Conservation (phyloP, 176 grass and related monocot genomes). For the Cymbopogon citratus region DNA sequence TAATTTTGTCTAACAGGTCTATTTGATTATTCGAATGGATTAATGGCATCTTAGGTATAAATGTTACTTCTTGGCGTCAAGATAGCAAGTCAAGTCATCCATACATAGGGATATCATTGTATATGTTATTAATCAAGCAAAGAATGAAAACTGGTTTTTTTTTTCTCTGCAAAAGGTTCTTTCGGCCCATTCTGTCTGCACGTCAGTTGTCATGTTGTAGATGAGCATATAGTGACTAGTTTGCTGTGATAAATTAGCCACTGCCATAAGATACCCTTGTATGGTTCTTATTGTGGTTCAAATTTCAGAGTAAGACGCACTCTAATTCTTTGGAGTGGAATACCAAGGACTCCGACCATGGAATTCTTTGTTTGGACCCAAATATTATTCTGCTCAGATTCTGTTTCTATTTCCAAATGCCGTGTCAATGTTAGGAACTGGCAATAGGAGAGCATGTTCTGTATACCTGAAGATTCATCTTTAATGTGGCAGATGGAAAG, state of each 20-base stretch:
- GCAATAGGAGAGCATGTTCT: not conserved
- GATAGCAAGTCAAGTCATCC: not conserved
- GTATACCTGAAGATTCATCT: not conserved
- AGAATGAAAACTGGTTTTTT: not conserved
- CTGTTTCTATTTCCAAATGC: not conserved
- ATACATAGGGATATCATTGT: not conserved
- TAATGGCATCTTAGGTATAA: not conserved
- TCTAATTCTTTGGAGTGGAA: not conserved
- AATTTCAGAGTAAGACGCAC: not conserved
- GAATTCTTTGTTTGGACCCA: not conserved
- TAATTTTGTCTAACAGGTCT: not conserved
- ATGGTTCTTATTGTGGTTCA: not conserved
- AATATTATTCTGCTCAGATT: not conserved
- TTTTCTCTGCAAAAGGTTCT: not conserved
- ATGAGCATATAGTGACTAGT: not conserved
- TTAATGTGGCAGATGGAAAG: constrained; percentile 72
- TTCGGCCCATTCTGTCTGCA: not conserved
- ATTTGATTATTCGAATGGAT: not conserved
- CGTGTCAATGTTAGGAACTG: not conserved
- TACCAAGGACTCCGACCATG: not conserved
- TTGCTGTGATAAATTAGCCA: not conserved
- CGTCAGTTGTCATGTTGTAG: not conserved
- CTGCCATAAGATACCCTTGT: not conserved
- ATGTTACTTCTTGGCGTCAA: not conserved
- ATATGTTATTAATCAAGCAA: not conserved